phyloP scores from a whole-genome alignment of 1,284 basidiomycete species.

The Ustilago lituana region DNA sequence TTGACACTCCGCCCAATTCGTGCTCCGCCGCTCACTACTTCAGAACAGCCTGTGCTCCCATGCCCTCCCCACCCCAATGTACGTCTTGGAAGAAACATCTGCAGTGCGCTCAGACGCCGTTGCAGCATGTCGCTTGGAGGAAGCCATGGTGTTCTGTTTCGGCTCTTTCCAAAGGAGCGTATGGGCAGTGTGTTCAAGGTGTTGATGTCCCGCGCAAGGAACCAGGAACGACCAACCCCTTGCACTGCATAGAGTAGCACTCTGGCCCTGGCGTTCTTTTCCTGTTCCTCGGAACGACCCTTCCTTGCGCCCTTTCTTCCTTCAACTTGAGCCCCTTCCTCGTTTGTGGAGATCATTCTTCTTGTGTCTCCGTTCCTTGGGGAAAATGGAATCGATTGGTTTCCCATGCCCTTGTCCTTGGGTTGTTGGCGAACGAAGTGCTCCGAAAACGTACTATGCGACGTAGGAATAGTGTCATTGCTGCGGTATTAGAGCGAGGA shows the following conservation, averaged over 20 bases:
- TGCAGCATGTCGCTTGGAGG: conserved; percentile 4
- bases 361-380: too few species aligned
- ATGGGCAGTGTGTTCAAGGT: not conserved
- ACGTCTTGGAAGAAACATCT: not conserved
- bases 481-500: too few species aligned
- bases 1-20: conserved; percentile 4
- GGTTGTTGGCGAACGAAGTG: too few species aligned
- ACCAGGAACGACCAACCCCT: conserved; percentile 15
- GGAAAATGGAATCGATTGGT: too few species aligned
- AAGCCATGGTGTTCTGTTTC: not conserved
- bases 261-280: not conserved
- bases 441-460: not conserved
- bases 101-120: conserved; percentile 16
- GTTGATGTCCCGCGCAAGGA: conserved; percentile 3
- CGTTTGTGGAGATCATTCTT: conserved; percentile 1
- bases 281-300: conserved; percentile 1
- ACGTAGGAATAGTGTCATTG: too few species aligned
- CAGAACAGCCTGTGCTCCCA: not conserved
- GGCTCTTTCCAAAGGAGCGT: not conserved
- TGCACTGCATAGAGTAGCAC: not conserved
- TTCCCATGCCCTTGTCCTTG: too few species aligned
- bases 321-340: not conserved
- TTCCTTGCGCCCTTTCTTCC: not conserved
- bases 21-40: conserved; percentile 11
- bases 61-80: not conserved